A percentile compares a stretch with the other conserved stretches of the same genome.
These are phyloP conservation scores for Penicillium salamii DNA, from an alignment of 495 filamentous ascomycete species.

Conservation along the genomic window DNA sequence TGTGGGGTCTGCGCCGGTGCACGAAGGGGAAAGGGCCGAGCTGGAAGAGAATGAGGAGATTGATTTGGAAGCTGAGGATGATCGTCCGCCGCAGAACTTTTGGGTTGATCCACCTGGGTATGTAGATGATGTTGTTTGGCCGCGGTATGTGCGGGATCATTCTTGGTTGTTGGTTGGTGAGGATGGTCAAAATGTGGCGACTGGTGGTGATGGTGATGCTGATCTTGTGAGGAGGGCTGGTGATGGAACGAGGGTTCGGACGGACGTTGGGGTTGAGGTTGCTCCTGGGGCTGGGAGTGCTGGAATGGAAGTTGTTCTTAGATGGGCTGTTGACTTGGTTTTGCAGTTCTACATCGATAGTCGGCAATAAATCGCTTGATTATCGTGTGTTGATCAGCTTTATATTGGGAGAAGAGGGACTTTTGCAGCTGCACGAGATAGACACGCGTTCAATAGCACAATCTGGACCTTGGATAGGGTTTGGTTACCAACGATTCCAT, in stretches of 20 bases:
- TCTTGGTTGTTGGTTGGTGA: conserved; percentile 66
- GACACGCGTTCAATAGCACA: no score
- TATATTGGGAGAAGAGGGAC: no score
- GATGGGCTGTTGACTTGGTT: conserved; percentile 46
- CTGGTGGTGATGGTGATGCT: conserved; percentile 6
- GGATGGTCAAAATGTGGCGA: conserved; percentile 49
- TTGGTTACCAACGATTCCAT: no score
- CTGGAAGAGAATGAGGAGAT: conserved; percentile 14
- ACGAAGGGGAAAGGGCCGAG: not conserved
- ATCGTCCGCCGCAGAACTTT: conserved; percentile 64
- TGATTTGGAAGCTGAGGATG: conserved; percentile 37
- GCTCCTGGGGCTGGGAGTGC: conserved; percentile 34
- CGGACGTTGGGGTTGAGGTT: conserved; percentile 37
- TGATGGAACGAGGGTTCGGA: conserved; percentile 30
- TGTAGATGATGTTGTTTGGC: conserved; percentile 94
- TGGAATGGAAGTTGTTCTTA: conserved; percentile 36
- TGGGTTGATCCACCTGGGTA: conserved; percentile 94
- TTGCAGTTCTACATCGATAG: conserved; percentile 17
- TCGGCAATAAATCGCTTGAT: no score
- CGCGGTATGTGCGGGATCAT: conserved; percentile 80
- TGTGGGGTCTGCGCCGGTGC: conserved; percentile 45
- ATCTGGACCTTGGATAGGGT: no score
- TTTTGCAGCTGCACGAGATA: no score
- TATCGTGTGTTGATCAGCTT: no score
- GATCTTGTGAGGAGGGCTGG: conserved; percentile 34